Conservation (phyloP, 495 filamentous ascomycete species). For the Neurospora cerealis region DNA sequence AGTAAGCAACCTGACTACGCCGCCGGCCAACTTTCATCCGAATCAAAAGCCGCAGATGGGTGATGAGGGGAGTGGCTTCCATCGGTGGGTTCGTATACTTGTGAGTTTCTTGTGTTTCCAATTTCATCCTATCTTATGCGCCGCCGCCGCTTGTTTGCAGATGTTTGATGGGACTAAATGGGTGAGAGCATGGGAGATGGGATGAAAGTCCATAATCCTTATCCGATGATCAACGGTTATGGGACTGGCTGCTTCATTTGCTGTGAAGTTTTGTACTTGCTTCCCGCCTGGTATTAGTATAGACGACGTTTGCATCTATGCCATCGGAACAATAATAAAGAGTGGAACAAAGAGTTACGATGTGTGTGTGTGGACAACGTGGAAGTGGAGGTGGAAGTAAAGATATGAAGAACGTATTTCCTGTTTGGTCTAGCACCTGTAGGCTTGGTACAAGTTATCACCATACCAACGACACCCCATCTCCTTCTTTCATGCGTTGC, state of each 20-base stretch:
- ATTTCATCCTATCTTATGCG: neutral
- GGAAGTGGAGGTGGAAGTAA: neutral
- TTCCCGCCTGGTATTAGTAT: neutral
- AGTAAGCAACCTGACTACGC: neutral
- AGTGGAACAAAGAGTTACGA: neutral
- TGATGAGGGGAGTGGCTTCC: neutral
- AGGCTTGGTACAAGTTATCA: neutral
- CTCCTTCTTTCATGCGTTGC: neutral
- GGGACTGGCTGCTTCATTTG: neutral
- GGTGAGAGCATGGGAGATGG: neutral
- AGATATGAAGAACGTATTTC: neutral
- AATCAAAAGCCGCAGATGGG: neutral
- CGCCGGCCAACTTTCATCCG: neutral
- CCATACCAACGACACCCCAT: neutral
- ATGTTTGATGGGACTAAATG: neutral
- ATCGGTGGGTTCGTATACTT: neutral
- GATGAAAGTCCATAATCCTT: neutral
- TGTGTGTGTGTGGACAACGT: neutral
- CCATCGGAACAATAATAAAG: neutral
- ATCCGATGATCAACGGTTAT: neutral
- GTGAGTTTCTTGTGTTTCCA: slow-evolving; percentile 2
- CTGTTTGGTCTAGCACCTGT: neutral
- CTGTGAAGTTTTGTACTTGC: neutral
- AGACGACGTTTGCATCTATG: neutral
- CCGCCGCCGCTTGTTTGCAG: neutral